These are phyloP conservation scores for Sambucus nigra DNA, from an alignment of 129 eudicot genomes.

Conservation along the genomic window DNA sequence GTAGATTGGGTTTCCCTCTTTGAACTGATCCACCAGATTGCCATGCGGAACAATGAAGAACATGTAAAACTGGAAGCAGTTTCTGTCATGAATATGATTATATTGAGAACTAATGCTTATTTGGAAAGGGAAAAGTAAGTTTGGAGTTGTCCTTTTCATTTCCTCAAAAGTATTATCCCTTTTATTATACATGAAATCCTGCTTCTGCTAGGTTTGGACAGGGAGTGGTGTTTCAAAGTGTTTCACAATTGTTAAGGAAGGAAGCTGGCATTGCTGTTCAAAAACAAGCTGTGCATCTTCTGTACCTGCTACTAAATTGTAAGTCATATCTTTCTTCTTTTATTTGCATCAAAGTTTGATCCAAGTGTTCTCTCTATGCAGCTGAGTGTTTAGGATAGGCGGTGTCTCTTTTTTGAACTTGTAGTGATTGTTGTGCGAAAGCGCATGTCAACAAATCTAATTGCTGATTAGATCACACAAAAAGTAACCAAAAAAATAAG, in stretches of 20 bases:
- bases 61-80: slow-evolving; percentile 58
- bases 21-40: slow-evolving; percentile 47
- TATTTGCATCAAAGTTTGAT: no score
- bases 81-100: slow-evolving; percentile 64
- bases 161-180: neutral
- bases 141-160: slow-evolving; percentile 3
- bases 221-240: slow-evolving; percentile 34
- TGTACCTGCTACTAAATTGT: slow-evolving; percentile 78
- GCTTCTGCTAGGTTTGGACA: slow-evolving; percentile 50
- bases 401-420: no score
- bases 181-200: slow-evolving; percentile 7
- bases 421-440: no score
- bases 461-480: no score
- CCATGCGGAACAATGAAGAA: slow-evolving; percentile 26
- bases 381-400: no score
- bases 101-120: slow-evolving; percentile 62
- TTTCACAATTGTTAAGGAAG: slow-evolving; percentile 55
- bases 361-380: no score
- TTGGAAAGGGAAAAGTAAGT: slow-evolving; percentile 72
- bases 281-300: slow-evolving; percentile 58
- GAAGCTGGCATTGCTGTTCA: slow-evolving; percentile 60
- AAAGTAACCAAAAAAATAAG: no score
- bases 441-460: no score
- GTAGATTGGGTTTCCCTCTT: slow-evolving; percentile 47
- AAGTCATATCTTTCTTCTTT: no score